phyloP scores from a whole-genome alignment of 345 rosid genomes.

The Gossypium sturtianum region DNA sequence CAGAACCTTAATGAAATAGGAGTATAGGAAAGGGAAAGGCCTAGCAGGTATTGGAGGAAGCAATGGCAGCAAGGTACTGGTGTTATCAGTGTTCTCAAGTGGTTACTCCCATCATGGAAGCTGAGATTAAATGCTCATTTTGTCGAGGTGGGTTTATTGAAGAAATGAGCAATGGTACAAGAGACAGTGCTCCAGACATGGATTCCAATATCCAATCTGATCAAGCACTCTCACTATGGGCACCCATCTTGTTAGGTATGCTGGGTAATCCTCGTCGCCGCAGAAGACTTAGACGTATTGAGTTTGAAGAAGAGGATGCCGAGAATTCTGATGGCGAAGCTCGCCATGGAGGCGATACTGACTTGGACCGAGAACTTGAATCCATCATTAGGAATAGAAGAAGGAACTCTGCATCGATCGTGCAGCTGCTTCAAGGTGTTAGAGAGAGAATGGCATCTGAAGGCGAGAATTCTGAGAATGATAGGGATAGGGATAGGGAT shows the following conservation, averaged over 20 bases:
- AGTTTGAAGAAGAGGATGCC: conserved; percentile 45
- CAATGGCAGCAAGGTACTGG: conserved; percentile 47
- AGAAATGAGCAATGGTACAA: conserved; percentile 32
- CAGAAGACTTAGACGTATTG: conserved; percentile 51
- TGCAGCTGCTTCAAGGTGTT: conserved; percentile 76
- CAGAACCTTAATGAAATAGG: conserved; percentile 9
- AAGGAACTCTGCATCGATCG: conserved; percentile 29
- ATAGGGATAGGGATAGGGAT: conserved; percentile 26
- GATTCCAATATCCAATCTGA: conserved; percentile 71
- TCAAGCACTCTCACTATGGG: conserved; percentile 74
- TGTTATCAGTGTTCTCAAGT: conserved; percentile 62
- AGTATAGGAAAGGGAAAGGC: neutral
- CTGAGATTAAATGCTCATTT: conserved; percentile 80
- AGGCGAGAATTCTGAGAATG: conserved; percentile 45
- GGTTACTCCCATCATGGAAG: conserved; percentile 64
- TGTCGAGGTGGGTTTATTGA: conserved; percentile 60
- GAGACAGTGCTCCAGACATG: conserved; percentile 22
- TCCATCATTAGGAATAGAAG: conserved; percentile 56
- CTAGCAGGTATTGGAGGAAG: conserved; percentile 34
- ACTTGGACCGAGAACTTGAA: conserved; percentile 63
- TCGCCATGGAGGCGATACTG: conserved; percentile 43
- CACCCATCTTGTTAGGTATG: conserved; percentile 81
- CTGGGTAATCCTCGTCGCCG: conserved; percentile 55
- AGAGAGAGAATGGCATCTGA: conserved; percentile 71
- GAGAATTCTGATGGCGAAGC: conserved; percentile 33